Evolutionary conservation across 768 basidiomycete species (phyloP), one percentile per base, ranked within the genome.

Genomic region (Calocybe cyanea): DNA sequence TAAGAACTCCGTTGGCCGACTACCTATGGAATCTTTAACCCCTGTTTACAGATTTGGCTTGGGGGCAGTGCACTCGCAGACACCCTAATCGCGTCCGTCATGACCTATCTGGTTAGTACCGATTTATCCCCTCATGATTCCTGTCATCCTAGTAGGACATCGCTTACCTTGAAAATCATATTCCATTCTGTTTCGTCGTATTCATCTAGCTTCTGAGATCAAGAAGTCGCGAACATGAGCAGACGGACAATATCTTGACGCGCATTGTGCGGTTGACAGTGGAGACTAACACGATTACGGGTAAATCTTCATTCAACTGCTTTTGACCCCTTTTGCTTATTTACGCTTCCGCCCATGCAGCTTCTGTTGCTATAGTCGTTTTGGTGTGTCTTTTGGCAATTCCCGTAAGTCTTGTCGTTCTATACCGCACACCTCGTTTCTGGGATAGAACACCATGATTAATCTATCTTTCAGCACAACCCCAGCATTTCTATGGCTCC

Each of bases 401-500:
- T 2, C 51, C 46, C 4, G 51, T 52, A 28, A 40, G 50, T 17
- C 25, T n/a, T n/a, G n/a, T n/a, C n/a, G n/a, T n/a, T n/a, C n/a
- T n/a, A n/a, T n/a, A 32, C 9, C n/a, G n/a, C 31, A 8, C n/a
- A 8, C 31, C 31, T 32, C 31, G 8, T 32, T 32, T n/a, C 8
- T 32, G 31, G n/a, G 31, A 8, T n/a, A n/a, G 9, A 32, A 8
- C 31, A 32, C 8, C 31, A 8, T 32, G 31, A 32, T n/a, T n/a
- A n/a, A n/a, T n/a, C 31, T n/a, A 8, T 8, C 31, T 32, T n/a
- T n/a, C 34, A 52, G 50, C 21, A 32, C 7, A 52, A 52, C 21
- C 50, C 50, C 18, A 52, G 50, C 20, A 45, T 52, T 23, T 37
- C 50, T 21, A 47, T 52, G 42, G 50, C 46, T 15, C 50, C 50